Percentiles rank a stretch among this genome's conserved stretches.
These are phyloP conservation scores for Salmacisia buchloeana DNA, from an alignment of 1,284 basidiomycete genomes.

Conservation along the genomic window DNA sequence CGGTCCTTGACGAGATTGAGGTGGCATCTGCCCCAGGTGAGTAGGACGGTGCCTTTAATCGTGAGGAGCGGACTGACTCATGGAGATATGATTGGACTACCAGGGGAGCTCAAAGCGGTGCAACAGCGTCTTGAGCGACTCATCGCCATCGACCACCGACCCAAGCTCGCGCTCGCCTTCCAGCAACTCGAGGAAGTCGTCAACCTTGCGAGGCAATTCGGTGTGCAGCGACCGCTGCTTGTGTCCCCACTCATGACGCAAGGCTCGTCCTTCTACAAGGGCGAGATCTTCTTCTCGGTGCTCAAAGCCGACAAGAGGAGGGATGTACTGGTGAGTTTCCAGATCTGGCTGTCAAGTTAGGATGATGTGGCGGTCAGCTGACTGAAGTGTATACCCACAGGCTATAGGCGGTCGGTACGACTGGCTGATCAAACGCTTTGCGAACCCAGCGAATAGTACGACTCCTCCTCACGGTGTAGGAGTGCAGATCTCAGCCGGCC, in stretches of 20 bases:
- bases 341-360: conserved; percentile 29
- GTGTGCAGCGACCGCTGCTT: conserved; percentile 61
- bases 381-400: background rate
- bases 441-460: conserved; percentile 55
- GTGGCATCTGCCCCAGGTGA: conserved; percentile 25
- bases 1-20: conserved; percentile 47
- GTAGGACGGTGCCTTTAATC: background rate
- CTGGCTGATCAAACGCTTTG: conserved; percentile 62
- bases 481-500: conserved; percentile 72
- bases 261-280: conserved; percentile 62
- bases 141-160: conserved; percentile 30
- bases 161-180: conserved; percentile 48
- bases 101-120: conserved; percentile 31
- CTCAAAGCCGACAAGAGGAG: conserved; percentile 61
- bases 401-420: conserved; percentile 73
- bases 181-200: conserved; percentile 63
- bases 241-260: conserved; percentile 66
- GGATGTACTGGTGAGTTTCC: conserved; percentile 61
- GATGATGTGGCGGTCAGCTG: background rate
- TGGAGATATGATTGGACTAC: too few species aligned
- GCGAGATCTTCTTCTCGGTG: conserved; percentile 71
- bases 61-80: too few species aligned
- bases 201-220: conserved; percentile 62
- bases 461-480: conserved; percentile 63
- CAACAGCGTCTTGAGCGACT: conserved; percentile 28